phyloP scores from a whole-genome alignment of 768 basidiomycete genomes.

The Naganishia friedmannii region DNA sequence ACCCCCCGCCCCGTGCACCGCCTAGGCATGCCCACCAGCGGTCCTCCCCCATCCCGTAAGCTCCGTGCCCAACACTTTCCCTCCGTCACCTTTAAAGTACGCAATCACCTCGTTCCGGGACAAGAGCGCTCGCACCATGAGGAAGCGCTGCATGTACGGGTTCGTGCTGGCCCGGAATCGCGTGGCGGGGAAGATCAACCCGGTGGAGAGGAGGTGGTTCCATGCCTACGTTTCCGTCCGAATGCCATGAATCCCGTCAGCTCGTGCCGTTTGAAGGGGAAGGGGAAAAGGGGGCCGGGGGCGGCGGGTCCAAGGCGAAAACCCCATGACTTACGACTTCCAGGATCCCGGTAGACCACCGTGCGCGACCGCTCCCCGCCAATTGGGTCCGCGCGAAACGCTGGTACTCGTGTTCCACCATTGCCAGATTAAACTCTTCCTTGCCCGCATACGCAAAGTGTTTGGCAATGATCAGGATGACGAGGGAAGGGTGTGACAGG shows the following conservation, averaged over 20 bases:
- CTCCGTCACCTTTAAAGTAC: conserved; percentile 48
- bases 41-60: conserved; percentile 49
- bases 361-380: conserved; percentile 47
- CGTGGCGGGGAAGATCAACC: conserved; percentile 60
- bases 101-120: conserved; percentile 62
- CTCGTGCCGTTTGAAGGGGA: background rate
- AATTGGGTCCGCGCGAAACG: conserved; percentile 61
- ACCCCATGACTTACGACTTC: conserved; percentile 60
- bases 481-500: conserved; percentile 72
- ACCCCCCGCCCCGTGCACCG: background rate
- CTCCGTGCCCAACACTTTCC: conserved; percentile 45
- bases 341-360: conserved; percentile 45
- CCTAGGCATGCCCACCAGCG: conserved; percentile 46
- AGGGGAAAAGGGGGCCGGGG: too few species aligned
- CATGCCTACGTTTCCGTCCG: too few species aligned
- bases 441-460: conserved; percentile 76
- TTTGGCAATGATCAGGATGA: conserved; percentile 77
- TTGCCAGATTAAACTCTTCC: conserved; percentile 80
- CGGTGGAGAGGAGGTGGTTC: conserved; percentile 62
- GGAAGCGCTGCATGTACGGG: conserved; percentile 64
- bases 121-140: conserved; percentile 68
- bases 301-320: too few species aligned
- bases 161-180: conserved; percentile 55
- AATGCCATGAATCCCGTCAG: background rate
- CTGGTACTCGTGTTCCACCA: conserved; percentile 66